These are phyloP conservation scores for Cladosporium austrohemisphaericum DNA, from an alignment of 2,329 filamentous ascomycete species.

Conservation along the genomic window DNA sequence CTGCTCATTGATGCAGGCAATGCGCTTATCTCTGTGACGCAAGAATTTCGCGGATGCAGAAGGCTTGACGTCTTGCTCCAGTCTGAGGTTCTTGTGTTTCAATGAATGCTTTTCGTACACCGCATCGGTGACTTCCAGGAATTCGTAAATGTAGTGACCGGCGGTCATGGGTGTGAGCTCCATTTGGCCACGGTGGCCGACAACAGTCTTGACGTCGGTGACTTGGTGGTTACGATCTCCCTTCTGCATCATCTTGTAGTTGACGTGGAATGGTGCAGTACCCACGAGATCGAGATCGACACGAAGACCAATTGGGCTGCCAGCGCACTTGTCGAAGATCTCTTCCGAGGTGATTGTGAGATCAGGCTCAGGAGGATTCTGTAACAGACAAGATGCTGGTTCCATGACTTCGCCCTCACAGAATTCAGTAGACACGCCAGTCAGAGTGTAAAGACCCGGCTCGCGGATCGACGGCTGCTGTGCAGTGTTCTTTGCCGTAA, in stretches of 20 bases:
- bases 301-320: conserved; percentile 83
- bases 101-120: conserved; percentile 70
- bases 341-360: conserved; percentile 71
- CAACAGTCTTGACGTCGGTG: conserved; percentile 53
- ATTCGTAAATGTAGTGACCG: conserved; percentile 82
- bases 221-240: conserved; percentile 47
- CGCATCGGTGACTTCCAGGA: conserved; percentile 73
- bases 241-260: conserved; percentile 68
- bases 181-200: conserved; percentile 76
- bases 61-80: conserved; percentile 91
- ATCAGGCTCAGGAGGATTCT: conserved; percentile 86
- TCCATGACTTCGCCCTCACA: conserved; percentile 88
- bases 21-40: conserved; percentile 53
- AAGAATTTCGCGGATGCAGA: conserved; percentile 74
- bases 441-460: conserved; percentile 82
- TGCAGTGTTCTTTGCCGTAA: conserved; percentile 56
- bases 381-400: conserved; percentile 84
- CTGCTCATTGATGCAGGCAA: conserved; percentile 78
- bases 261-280: conserved; percentile 83
- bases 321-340: conserved; percentile 91
- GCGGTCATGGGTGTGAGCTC: conserved; percentile 77
- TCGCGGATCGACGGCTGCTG: conserved; percentile 67
- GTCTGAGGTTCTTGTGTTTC: conserved; percentile 46
- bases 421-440: conserved; percentile 71
- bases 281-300: conserved; percentile 88